A percentile compares a stretch with the other conserved stretches of the same genome.
Evolutionary conservation across 139 green algal species (phyloP).

Genomic region (Microglena sp.): DNA sequence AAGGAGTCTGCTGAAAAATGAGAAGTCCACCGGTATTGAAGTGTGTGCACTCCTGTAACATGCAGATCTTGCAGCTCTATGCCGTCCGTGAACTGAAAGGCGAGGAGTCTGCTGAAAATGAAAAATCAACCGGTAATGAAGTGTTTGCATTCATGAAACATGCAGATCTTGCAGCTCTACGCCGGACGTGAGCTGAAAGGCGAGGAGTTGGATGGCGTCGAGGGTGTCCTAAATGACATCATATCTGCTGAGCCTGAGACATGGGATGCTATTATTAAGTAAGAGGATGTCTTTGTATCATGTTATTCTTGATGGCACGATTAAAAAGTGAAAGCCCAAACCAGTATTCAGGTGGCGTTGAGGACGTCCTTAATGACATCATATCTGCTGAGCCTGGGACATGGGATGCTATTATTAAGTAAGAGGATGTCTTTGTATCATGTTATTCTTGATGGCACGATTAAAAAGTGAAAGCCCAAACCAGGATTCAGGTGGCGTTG

Average conservation of each 20-base stretch:
- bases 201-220: conserved; percentile 20
- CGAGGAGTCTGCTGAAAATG: too few relatives aligned
- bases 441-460: not conserved
- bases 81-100: not conserved
- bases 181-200: conserved; percentile 49
- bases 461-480: not conserved
- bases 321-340: not conserved
- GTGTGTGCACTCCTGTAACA: too few relatives aligned
- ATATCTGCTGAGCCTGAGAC: conserved; percentile 49
- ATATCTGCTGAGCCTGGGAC: conserved; percentile 33
- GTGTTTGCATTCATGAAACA: not conserved
- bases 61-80: not conserved
- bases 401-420: not conserved
- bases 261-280: conserved; percentile 44
- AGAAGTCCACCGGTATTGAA: not conserved
- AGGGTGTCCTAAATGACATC: conserved; percentile 33
- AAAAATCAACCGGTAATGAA: not conserved
- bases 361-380: conserved; percentile 13
- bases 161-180: conserved; percentile 76
- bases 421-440: not conserved
- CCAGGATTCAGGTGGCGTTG: too few relatives aligned
- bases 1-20: conserved; percentile 7
- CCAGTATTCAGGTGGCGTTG: too few relatives aligned
- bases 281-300: not conserved
- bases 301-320: not conserved